Percentiles rank a stretch among this genome's conserved stretches.
Conservation (phyloP, 257 asterid species). For the Solanum boliviense region DNA sequence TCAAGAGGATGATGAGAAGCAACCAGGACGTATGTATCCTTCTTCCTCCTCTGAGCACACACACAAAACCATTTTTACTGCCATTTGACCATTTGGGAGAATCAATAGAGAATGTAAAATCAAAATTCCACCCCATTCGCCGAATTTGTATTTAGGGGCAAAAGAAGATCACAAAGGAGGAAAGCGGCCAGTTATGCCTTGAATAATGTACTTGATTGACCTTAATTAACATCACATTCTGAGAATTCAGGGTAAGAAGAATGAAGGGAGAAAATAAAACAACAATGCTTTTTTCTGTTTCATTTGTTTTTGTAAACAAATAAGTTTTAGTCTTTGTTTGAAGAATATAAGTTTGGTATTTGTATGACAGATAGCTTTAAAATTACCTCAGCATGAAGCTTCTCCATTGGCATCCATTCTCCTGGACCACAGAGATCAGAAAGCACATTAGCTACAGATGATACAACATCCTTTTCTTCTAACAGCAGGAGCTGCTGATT, state of each 20-base stretch:
- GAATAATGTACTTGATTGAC: not conserved
- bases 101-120: not conserved
- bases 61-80: not conserved
- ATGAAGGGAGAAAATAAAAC: not conserved
- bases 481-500: slow-evolving; percentile 69
- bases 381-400: slow-evolving; percentile 72
- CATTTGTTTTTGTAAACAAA: not conserved
- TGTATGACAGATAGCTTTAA: not conserved
- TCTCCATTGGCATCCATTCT: slow-evolving; percentile 97
- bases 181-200: not conserved
- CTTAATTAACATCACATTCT: not conserved
- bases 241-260: not conserved
- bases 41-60: not conserved
- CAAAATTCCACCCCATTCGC: not conserved
- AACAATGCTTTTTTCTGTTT: not conserved
- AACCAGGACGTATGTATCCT: not conserved
- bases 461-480: slow-evolving; percentile 88
- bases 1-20: not conserved
- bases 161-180: not conserved
- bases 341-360: not conserved
- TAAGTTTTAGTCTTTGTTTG: not conserved
- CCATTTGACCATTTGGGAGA: not conserved
- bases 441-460: slow-evolving; percentile 80
- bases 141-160: not conserved
- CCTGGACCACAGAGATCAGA: slow-evolving; percentile 97